These are phyloP conservation scores for Saprolegnia parasitica DNA, from an alignment of 352 stramenopile species.

Conservation along the genomic window DNA sequence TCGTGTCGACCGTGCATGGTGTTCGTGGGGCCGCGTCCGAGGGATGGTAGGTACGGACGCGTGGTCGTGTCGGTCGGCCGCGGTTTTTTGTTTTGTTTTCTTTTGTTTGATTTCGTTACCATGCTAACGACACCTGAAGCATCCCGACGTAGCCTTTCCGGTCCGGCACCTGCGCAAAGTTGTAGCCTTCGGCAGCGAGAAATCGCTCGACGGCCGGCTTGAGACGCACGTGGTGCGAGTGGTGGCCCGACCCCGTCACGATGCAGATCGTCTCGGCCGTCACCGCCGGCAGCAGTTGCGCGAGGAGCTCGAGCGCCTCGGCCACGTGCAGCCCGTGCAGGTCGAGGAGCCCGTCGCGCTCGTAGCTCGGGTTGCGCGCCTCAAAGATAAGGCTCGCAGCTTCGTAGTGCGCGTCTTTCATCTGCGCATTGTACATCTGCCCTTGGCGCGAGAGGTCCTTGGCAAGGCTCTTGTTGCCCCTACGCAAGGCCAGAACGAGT, in stretches of 20 bases:
- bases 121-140: conserved; percentile 75
- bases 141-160: conserved; percentile 74
- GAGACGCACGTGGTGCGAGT: conserved; percentile 68
- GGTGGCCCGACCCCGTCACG: conserved; percentile 76
- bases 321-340: conserved; percentile 77
- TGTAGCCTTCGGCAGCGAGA: conserved; percentile 63
- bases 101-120: conserved; percentile 38
- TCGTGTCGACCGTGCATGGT: no score
- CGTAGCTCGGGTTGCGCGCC: conserved; percentile 61
- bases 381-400: conserved; percentile 77
- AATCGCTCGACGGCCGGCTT: conserved; percentile 79
- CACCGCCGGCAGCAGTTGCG: conserved; percentile 64
- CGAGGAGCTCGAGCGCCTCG: conserved; percentile 72
- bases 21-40: no score
- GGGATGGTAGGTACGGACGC: no score
- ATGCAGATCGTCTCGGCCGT: conserved; percentile 74
- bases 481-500: no score
- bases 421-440: conserved; percentile 76
- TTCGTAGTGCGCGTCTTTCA: conserved; percentile 77
- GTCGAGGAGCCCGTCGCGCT: conserved; percentile 62
- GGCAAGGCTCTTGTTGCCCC: conserved; percentile 67
- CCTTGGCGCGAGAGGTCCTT: conserved; percentile 69
- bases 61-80: no score
- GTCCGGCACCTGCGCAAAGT: conserved; percentile 63
- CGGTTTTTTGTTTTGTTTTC: not conserved